phyloP scores from a whole-genome alignment of 208 protist species.

The Giardia duodenalis region DNA sequence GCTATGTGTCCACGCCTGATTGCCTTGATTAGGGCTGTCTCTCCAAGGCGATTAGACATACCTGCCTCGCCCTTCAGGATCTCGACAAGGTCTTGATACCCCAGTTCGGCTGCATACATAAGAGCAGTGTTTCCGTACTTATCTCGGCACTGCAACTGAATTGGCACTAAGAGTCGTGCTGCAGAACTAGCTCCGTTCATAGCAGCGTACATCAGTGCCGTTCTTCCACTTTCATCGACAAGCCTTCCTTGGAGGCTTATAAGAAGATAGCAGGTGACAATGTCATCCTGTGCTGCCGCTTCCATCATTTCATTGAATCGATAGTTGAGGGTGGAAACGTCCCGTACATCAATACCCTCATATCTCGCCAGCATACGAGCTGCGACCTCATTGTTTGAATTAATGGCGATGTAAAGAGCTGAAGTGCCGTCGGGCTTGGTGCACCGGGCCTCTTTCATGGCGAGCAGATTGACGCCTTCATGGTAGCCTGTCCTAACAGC shows the following conservation, averaged over 20 bases:
- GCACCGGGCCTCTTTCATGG: background rate
- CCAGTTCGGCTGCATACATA: background rate
- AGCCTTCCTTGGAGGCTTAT: background rate
- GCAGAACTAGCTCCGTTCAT: background rate
- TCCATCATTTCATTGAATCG: conserved; percentile 7
- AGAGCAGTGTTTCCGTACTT: background rate
- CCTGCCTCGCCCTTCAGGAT: background rate
- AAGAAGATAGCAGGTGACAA: background rate
- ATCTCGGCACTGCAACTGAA: background rate
- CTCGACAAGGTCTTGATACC: background rate
- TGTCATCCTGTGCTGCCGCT: background rate
- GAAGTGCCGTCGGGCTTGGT: background rate
- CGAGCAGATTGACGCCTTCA: background rate
- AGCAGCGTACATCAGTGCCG: background rate
- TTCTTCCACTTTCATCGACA: background rate
- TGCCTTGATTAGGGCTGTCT: background rate
- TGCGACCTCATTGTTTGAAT: background rate
- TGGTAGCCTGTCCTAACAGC: background rate
- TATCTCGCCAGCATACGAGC: background rate
- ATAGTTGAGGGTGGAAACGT: background rate
- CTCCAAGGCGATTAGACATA: background rate
- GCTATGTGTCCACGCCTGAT: background rate
- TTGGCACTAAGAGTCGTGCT: background rate
- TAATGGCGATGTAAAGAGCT: background rate
- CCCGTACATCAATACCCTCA: background rate